These are phyloP conservation scores for Penicillium atrosanguineum DNA, from an alignment of 495 filamentous ascomycete genomes.

Conservation along the genomic window DNA sequence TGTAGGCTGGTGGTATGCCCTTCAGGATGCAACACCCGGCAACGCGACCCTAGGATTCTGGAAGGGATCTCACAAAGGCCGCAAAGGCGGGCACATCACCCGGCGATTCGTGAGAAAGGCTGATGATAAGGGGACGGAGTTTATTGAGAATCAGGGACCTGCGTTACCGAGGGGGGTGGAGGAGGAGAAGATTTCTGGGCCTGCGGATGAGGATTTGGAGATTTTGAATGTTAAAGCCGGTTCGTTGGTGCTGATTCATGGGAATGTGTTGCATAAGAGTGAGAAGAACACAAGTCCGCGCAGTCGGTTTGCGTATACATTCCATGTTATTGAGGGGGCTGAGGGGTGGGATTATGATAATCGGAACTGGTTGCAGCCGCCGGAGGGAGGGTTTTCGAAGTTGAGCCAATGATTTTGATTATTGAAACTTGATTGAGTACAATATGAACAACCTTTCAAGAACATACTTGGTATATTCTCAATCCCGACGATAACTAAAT, in stretches of 20 bases:
- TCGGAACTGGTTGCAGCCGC: constrained; percentile 90
- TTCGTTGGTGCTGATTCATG: constrained; percentile 89
- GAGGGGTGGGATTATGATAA: constrained; percentile 71
- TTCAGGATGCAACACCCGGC: constrained; percentile 80
- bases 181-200: constrained; percentile 29
- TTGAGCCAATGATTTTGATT: constrained; percentile 38
- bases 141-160: constrained; percentile 48
- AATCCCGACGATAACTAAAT: background rate
- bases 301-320: constrained; percentile 94
- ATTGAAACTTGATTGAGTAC: background rate
- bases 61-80: constrained; percentile 66
- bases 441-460: background rate
- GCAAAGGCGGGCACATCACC: constrained; percentile 48
- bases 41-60: constrained; percentile 90
- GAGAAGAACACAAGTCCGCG: constrained; percentile 81
- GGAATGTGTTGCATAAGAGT: constrained; percentile 94
- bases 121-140: constrained; percentile 53
- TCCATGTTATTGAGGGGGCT: constrained; percentile 91
- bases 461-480: background rate
- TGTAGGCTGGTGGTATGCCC: constrained; percentile 92
- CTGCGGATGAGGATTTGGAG: constrained; percentile 58
- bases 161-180: constrained; percentile 45
- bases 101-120: constrained; percentile 71
- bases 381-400: constrained; percentile 70
- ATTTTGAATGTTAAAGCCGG: constrained; percentile 82